Evolutionary conservation across 352 stramenopile genomes (phyloP).

Genomic region (Plasmopara viticola): DNA sequence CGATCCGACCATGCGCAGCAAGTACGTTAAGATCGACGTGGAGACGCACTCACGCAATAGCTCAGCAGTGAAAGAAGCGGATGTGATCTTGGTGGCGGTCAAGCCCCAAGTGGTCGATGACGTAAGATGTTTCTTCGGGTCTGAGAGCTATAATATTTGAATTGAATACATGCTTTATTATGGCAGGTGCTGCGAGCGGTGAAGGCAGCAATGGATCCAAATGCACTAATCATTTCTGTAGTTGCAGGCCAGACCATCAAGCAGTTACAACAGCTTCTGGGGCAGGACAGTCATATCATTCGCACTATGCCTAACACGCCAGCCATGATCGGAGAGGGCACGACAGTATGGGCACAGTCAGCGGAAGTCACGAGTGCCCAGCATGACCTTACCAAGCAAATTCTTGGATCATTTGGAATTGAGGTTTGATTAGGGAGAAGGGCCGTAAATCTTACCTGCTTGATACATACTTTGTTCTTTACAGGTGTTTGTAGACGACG

Average conservation of each 20-base stretch:
- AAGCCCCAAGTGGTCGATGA: constrained; percentile 93
- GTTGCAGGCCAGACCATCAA: constrained; percentile 78
- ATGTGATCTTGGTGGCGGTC: constrained; percentile 90
- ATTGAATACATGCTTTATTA: not conserved
- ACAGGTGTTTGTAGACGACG: constrained; percentile 90
- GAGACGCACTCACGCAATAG: constrained; percentile 57
- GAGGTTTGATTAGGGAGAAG: constrained; percentile 34
- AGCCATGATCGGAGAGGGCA: constrained; percentile 90
- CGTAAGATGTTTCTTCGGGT: constrained; percentile 25
- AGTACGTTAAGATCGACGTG: constrained; percentile 55
- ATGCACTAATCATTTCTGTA: constrained; percentile 78
- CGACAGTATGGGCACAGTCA: constrained; percentile 91
- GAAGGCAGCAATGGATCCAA: constrained; percentile 38
- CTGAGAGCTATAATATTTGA: too few species aligned
- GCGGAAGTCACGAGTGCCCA: constrained; percentile 69
- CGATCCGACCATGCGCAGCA: constrained; percentile 56
- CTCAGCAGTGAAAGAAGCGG: constrained; percentile 59
- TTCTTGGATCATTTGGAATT: constrained; percentile 88
- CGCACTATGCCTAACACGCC: constrained; percentile 96
- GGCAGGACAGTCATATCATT: constrained; percentile 76
- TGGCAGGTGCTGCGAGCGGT: constrained; percentile 61
- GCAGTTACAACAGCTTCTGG: constrained; percentile 50
- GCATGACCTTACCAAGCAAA: constrained; percentile 71
- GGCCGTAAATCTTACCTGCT: not conserved
- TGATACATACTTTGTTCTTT: not conserved